Percentiles rank a stretch among this genome's conserved stretches.
Conservation (phyloP, 139 green algal genomes). For the Desmodesmus armatus region DNA sequence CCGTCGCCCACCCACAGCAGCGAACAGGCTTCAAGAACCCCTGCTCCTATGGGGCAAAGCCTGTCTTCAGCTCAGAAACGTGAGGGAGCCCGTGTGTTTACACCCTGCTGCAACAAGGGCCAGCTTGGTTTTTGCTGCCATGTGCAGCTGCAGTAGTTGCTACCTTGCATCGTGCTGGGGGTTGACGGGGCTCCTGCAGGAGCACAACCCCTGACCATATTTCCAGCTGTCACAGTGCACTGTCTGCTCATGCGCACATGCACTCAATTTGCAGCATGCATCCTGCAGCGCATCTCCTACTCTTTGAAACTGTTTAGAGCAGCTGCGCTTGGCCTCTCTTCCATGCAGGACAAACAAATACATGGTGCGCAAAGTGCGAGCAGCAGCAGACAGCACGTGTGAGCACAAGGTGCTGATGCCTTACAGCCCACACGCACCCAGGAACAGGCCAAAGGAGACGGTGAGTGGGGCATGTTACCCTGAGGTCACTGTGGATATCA, state of each 20-base stretch:
- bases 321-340: neutral
- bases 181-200: neutral
- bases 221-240: neutral
- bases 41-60: constrained; percentile 53
- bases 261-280: neutral
- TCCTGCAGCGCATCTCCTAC: neutral
- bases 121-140: neutral
- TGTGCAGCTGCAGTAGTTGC: neutral
- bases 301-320: neutral
- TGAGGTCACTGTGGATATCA: too few species aligned
- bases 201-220: neutral
- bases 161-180: too few species aligned
- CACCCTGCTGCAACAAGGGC: too few species aligned
- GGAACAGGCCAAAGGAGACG: constrained; percentile 71
- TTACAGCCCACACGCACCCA: constrained; percentile 60
- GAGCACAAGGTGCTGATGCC: constrained; percentile 66
- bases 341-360: constrained; percentile 44
- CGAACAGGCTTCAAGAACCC: constrained; percentile 66
- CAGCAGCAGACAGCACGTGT: constrained; percentile 44
- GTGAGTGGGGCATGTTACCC: too few species aligned
- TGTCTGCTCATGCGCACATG: neutral
- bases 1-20: constrained; percentile 36
- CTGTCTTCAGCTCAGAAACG: constrained; percentile 53
- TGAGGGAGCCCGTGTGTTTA: too few species aligned
- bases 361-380: constrained; percentile 33